Conservation (phyloP, 345 rosid species). For the Lagerstroemia speciosa region DNA sequence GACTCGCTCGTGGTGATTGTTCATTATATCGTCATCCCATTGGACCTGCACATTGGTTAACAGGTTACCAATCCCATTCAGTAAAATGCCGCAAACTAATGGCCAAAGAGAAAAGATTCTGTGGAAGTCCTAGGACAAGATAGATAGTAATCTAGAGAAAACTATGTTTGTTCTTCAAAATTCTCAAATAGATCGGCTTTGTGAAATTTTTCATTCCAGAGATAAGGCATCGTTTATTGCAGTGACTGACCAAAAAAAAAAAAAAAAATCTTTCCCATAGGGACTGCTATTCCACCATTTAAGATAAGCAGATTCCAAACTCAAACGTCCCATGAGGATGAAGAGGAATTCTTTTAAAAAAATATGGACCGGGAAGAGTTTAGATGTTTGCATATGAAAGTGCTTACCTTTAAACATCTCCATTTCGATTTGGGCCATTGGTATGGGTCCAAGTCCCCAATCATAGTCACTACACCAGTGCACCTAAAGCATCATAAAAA, state of each 20-base stretch:
- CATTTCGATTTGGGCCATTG: constrained; percentile 92
- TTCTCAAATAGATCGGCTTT: not conserved
- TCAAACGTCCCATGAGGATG: not conserved
- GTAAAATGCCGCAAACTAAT: not conserved
- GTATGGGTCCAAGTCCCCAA: constrained; percentile 63
- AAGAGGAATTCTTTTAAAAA: not conserved
- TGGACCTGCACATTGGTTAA: constrained; percentile 42
- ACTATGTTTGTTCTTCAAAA: no score
- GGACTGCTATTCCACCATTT: not conserved
- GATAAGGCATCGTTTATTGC: not conserved
- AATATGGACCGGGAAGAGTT: not conserved
- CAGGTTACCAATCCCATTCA: not conserved
- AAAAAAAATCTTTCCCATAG: not conserved
- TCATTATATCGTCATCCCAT: constrained; percentile 67
- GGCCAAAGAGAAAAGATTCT: not conserved
- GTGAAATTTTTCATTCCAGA: not conserved
- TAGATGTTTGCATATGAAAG: not conserved
- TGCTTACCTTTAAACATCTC: constrained; percentile 76
- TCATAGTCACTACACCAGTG: constrained; percentile 64
- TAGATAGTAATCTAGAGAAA: not conserved
- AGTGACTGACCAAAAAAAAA: no score
- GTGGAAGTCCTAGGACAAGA: not conserved
- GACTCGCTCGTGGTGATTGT: constrained; percentile 57
- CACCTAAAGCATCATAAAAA: constrained; percentile 35
- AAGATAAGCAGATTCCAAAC: not conserved